phyloP scores from a whole-genome alignment of 164 flowering plant species.

The Houttuynia cordata region DNA sequence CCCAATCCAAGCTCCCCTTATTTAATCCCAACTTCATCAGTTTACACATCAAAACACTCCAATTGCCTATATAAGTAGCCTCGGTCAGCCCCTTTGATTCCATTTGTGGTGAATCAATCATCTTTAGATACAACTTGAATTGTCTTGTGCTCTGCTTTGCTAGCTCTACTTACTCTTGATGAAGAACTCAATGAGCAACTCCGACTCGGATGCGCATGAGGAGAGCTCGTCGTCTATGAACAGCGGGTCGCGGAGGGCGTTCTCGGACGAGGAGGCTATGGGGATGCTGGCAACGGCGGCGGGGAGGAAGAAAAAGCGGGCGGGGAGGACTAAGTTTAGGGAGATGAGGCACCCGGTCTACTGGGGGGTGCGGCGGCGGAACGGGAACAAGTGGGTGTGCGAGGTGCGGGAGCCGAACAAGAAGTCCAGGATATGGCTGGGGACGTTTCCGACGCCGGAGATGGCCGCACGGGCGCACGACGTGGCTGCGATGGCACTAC shows the following conservation, averaged over 20 bases:
- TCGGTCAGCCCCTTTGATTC: no score
- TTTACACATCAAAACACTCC: no score
- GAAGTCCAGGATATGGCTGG: conserved; percentile 49
- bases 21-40: no score
- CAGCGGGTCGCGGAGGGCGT: not conserved
- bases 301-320: conserved; percentile 4
- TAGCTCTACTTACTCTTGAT: no score
- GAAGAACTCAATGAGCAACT: not conserved
- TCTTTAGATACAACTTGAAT: not conserved
- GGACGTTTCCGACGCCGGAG: conserved; percentile 35
- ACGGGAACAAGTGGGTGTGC: conserved; percentile 35
- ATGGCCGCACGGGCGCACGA: conserved; percentile 27
- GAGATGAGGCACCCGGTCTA: conserved; percentile 38
- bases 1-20: no score
- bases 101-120: not conserved
- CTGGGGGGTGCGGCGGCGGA: conserved; percentile 28
- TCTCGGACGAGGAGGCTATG: not conserved
- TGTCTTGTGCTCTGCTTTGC: not conserved
- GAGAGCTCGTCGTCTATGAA: not conserved
- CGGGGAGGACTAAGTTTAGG: conserved; percentile 30
- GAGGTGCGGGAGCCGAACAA: conserved; percentile 35
- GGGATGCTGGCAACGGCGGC: not conserved
- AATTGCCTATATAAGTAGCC: no score
- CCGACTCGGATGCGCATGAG: not conserved
- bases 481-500: conserved; percentile 20